Evolutionary conservation across 176 grass and related monocot species (phyloP).

Genomic region (Eragrostis nindensis): DNA sequence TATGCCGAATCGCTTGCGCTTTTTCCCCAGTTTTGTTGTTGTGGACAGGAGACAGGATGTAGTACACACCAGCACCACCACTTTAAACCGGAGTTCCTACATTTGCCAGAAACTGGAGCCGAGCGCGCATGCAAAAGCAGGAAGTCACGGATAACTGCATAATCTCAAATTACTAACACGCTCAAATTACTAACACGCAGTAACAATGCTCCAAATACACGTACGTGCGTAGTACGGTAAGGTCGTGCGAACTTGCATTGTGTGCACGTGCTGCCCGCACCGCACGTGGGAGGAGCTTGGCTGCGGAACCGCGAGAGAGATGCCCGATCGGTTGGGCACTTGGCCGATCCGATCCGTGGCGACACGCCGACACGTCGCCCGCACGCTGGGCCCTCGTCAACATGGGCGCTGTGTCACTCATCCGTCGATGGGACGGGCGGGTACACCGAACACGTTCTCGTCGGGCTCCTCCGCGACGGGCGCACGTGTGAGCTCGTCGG

Average conservation of each 20-base stretch:
- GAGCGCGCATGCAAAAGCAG: no score
- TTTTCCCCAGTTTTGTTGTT: no score
- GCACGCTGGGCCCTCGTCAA: background rate
- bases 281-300: slow-evolving; percentile 10
- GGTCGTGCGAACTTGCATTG: background rate
- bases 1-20: background rate
- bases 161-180: background rate
- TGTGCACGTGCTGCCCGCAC: background rate
- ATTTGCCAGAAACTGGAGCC: no score
- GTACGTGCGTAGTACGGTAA: background rate
- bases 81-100: no score
- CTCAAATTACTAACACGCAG: background rate
- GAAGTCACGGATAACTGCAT: no score
- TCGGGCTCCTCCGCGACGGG: background rate
- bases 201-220: background rate
- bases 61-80: no score
- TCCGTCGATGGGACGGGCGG: background rate
- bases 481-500: background rate
- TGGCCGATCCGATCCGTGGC: background rate
- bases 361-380: slow-evolving; percentile 13
- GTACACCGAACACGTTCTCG: slow-evolving; percentile 1
- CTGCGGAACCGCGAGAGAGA: background rate
- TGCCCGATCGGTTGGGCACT: background rate
- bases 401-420: background rate
- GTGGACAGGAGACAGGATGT: no score